Conservation (phyloP, 441 rosid species). For the Brassica hybrid region DNA sequence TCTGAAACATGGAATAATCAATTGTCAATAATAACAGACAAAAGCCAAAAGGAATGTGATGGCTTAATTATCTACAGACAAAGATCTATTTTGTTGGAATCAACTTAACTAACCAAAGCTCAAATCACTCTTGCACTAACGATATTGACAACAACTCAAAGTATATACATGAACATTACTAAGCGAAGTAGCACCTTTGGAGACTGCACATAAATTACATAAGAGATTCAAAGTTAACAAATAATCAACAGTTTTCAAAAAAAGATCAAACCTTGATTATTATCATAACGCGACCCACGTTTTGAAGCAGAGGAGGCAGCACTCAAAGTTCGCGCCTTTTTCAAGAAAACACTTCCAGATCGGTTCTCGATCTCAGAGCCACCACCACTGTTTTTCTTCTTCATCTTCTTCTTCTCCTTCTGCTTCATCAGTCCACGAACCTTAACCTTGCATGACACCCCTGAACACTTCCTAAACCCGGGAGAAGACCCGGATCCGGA, state of each 20-base stretch:
- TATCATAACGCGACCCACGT: neutral
- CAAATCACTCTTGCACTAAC: neutral
- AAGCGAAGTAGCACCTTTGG: neutral
- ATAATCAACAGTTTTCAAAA: neutral
- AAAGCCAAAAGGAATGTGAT: neutral
- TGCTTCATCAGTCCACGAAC: slow-evolving; percentile 42
- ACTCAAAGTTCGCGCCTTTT: slow-evolving; percentile 61
- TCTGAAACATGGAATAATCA: slow-evolving; percentile 48
- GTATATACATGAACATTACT: neutral
- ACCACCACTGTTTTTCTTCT: slow-evolving; percentile 27
- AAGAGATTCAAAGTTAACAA: too few relatives aligned
- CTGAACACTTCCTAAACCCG: slow-evolving; percentile 45
- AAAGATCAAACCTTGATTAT: slow-evolving; percentile 24
- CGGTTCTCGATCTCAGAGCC: slow-evolving; percentile 41
- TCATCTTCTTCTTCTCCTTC: slow-evolving; percentile 20
- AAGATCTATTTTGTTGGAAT: neutral
- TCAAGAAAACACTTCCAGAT: slow-evolving; percentile 54
- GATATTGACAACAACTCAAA: neutral
- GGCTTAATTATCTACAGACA: neutral
- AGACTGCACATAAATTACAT: too few relatives aligned
- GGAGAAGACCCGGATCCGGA: slow-evolving; percentile 35
- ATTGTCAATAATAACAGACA: neutral
- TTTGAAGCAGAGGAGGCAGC: slow-evolving; percentile 42
- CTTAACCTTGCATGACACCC: slow-evolving; percentile 24
- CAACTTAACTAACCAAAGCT: neutral